These are phyloP conservation scores for Prototheca stagnorum DNA, from an alignment of 163 green algal genomes.

Conservation along the genomic window DNA sequence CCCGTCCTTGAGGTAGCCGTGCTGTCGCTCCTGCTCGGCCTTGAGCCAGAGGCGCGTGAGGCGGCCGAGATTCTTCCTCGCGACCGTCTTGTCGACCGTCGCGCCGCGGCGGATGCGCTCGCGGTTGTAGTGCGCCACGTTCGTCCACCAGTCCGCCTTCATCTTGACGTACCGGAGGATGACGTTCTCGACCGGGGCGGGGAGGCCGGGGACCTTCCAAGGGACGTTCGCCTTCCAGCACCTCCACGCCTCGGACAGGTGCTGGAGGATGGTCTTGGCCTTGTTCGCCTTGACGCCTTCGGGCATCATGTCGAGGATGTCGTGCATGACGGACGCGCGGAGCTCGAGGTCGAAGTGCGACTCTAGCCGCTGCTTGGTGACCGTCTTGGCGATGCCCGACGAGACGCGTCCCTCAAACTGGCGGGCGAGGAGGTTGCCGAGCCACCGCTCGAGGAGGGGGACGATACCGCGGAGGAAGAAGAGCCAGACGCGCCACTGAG, in stretches of 20 bases:
- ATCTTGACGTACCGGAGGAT: conserved; percentile 99
- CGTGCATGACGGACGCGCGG: conserved; percentile 85
- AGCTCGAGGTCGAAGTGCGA: conserved; percentile 98
- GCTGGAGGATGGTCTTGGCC: conserved; percentile 94
- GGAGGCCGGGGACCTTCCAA: conserved; percentile 94
- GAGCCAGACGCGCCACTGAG: conserved; percentile 98
- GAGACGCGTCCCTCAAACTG: conserved; percentile 96
- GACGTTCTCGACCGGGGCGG: conserved; percentile 97
- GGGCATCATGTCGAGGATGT: conserved; percentile 99
- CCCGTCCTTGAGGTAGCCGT: conserved; percentile 96
- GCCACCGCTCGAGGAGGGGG: conserved; percentile 95
- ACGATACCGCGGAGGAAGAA: conserved; percentile 99
- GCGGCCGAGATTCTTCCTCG: conserved; percentile 97
- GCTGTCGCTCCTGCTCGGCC: conserved; percentile 94
- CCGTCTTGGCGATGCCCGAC: conserved; percentile 94
- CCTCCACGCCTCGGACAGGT: conserved; percentile 95
- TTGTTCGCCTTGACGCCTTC: conserved; percentile 99
- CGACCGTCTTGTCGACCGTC: conserved; percentile 99
- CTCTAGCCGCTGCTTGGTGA: conserved; percentile 99
- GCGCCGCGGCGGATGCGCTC: conserved; percentile 95
- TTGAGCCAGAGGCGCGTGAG: conserved; percentile 98
- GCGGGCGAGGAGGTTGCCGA: conserved; percentile 95
- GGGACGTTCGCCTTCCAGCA: conserved; percentile 97
- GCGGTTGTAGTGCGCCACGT: conserved; percentile 99
- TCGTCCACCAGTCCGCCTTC: conserved; percentile 94